Evolutionary conservation across 768 basidiomycete species (phyloP), one percentile per base, ranked within the genome.

Genomic region (Lyophyllum decastes): DNA sequence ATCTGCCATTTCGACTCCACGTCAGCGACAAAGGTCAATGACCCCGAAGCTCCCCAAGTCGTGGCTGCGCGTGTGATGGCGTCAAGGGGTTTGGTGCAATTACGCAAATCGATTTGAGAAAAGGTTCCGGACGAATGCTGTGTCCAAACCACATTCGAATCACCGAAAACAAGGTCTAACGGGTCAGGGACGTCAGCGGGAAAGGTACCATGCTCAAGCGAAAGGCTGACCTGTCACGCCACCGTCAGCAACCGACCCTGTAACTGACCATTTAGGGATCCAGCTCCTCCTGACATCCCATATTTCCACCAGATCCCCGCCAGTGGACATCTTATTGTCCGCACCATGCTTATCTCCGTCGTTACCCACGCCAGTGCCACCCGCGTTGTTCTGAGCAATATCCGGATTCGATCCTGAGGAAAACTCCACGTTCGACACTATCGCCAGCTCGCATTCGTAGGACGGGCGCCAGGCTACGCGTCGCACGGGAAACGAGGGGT

Each of bases 281-380:
- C 88, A 91, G 0, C 84, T 82, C 47, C 93, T 77, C 53, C 92
- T 78, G 1, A 90, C 89, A 68, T 95, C 92, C 93, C 93, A 95
- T 22, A 94, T 87, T 64, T 94, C 92, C 27, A 92, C 78, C 0
- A 84, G 74, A 64, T 92, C 88, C 2, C 85, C 82, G 25, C 67
- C 61, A 26, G 58, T 40, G 19, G 58, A 33, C 21, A 62, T 30
- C 38, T 68, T 68, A 27, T 25, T 54, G 6, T 57, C 55, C 25
- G 17, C n/a, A 1, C 51, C 47, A 3, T 43, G 54, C 30, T 53
- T 61, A 4, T 63, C 58, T 33, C 45, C 38, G 5, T 62, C 55
- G 25, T 19, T 41, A 10, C 47, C 58, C n/a, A 52, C 55, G 24
- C 50, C 47, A 22, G 44, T 47, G 16, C 40, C 50, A 34, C 59